A percentile compares a stretch with the other conserved stretches of the same genome.
phyloP scores from a whole-genome alignment of 495 filamentous ascomycete species.

The Neurospora sp. region DNA sequence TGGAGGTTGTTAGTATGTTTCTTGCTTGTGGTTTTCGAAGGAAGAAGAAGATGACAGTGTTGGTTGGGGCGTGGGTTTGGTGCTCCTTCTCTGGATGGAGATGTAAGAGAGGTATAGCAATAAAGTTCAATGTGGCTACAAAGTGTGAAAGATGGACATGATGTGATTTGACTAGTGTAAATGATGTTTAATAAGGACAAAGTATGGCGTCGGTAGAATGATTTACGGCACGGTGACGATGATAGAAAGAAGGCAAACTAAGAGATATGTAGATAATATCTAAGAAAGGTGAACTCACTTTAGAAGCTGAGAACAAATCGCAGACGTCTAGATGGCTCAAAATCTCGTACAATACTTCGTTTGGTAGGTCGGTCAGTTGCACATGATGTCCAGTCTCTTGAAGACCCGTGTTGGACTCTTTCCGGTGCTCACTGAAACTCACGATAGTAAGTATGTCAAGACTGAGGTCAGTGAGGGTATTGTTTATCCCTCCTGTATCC shows the following conservation, averaged over 20 bases:
- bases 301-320: slow-evolving; percentile 44
- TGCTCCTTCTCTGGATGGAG: neutral
- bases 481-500: neutral
- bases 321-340: slow-evolving; percentile 46
- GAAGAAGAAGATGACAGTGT: neutral
- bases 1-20: slow-evolving; percentile 12
- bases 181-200: neutral
- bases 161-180: neutral
- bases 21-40: neutral
- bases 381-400: neutral
- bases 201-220: neutral
- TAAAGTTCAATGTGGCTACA: neutral
- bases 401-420: neutral
- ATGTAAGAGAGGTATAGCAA: neutral
- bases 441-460: neutral
- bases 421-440: neutral
- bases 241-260: neutral
- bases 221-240: neutral
- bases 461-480: neutral
- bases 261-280: slow-evolving; percentile 1
- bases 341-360: slow-evolving; percentile 46
- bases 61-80: neutral
- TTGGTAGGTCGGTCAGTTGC: slow-evolving; percentile 32
- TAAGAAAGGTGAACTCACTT: slow-evolving; percentile 31
- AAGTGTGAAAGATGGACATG: neutral